Conservation (phyloP, 768 basidiomycete species). For the Lactarius vividus region DNA sequence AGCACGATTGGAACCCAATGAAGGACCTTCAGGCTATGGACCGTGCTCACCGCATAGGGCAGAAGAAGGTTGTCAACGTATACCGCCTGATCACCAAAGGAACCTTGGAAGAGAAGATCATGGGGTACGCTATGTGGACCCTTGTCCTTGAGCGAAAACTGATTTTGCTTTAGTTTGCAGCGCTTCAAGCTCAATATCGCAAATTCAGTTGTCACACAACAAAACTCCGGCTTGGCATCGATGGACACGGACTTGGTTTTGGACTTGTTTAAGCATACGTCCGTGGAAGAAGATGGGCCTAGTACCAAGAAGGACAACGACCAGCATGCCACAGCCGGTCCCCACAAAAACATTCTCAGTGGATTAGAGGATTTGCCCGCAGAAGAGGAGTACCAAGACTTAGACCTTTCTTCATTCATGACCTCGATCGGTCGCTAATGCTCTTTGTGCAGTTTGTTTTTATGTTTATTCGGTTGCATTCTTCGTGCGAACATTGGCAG, state of each 20-base stretch:
- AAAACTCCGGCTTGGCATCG: constrained; percentile 88
- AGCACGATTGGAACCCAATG: constrained; percentile 99
- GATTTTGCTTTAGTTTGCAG: constrained; percentile 62
- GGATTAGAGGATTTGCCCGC: constrained; percentile 89
- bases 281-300: constrained; percentile 68
- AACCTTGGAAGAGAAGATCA: constrained; percentile 98
- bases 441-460: constrained; percentile 30
- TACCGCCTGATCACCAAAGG: constrained; percentile 97
- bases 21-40: constrained; percentile 99
- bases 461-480: constrained; percentile 30
- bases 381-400: constrained; percentile 88
- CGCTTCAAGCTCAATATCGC: constrained; percentile 99
- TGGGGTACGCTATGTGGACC: constrained; percentile 68
- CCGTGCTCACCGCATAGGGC: constrained; percentile 94
- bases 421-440: constrained; percentile 62
- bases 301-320: constrained; percentile 56
- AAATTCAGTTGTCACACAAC: constrained; percentile 93
- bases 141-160: constrained; percentile 20
- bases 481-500: constrained; percentile 17
- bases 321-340: constrained; percentile 45
- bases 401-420: constrained; percentile 88
- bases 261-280: constrained; percentile 85
- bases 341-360: constrained; percentile 81
- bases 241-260: constrained; percentile 98
- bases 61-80: constrained; percentile 98